phyloP scores from a whole-genome alignment of 257 asterid genomes.

The Solanum gracilifrons region DNA sequence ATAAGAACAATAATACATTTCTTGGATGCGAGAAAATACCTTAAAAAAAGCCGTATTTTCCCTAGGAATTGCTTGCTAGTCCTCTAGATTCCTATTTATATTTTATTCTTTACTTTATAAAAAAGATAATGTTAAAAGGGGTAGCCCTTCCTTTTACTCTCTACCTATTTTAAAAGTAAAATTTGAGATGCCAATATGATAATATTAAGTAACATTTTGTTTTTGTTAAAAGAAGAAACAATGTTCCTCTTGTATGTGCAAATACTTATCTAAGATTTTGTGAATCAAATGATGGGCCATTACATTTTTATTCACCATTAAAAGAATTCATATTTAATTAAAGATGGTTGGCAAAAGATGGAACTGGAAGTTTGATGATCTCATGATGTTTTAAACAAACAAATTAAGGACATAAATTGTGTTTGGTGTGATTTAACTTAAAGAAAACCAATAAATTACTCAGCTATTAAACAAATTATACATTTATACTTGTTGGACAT shows the following conservation, averaged over 20 bases:
- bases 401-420: neutral
- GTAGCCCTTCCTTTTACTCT: neutral
- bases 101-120: neutral
- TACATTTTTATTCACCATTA: neutral
- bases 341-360: neutral
- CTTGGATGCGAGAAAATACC: neutral
- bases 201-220: neutral
- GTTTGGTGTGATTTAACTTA: neutral
- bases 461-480: neutral
- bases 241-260: neutral
- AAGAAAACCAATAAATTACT: neutral
- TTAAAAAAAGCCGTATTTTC: neutral
- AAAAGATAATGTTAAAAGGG: neutral
- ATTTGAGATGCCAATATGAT: neutral
- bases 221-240: neutral
- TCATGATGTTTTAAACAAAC: neutral
- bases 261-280: neutral
- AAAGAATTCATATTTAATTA: neutral
- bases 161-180: neutral
- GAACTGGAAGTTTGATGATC: neutral
- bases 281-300: neutral
- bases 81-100: neutral
- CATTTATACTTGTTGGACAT: neutral
- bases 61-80: neutral
- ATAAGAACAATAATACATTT: neutral